Evolutionary conservation across 169 alveolate species (phyloP).

Genomic region (Cryptosporidium parvum): DNA sequence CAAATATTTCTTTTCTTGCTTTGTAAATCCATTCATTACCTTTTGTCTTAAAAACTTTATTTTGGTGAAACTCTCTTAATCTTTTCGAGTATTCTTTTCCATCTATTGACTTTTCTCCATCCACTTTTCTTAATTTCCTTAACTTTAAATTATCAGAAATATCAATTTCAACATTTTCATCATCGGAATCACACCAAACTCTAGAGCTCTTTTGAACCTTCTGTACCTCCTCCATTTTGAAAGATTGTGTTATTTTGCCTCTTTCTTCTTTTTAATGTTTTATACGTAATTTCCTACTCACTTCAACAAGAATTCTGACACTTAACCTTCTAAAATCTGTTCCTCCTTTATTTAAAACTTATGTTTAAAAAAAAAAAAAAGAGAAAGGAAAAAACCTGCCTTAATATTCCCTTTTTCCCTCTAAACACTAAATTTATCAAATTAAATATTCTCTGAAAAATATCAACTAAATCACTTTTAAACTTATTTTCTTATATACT

Average conservation of each 20-base stretch:
- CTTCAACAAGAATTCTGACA: neutral
- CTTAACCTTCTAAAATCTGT: too few species aligned
- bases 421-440: neutral
- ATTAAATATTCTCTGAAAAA: neutral
- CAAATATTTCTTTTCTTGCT: slow-evolving; percentile 19
- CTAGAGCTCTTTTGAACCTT: neutral
- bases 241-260: neutral
- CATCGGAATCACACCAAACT: slow-evolving; percentile 74
- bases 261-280: neutral
- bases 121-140: slow-evolving; percentile 50
- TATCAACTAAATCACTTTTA: neutral
- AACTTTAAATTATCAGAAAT: slow-evolving; percentile 20
- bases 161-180: slow-evolving; percentile 33
- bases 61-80: slow-evolving; percentile 42
- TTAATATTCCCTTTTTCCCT: neutral
- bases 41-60: slow-evolving; percentile 30
- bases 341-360: neutral
- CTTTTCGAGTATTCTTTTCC: slow-evolving; percentile 44
- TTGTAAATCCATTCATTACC: slow-evolving; percentile 54
- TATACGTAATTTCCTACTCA: neutral
- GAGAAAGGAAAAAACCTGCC: neutral
- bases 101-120: slow-evolving; percentile 18
- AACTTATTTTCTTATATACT: neutral
- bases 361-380: neutral
- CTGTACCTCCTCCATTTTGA: neutral